Base-by-base conservation (phyloP, 495 filamentous ascomycete species). In the Podospora bellae-mahoneyi region DNA sequence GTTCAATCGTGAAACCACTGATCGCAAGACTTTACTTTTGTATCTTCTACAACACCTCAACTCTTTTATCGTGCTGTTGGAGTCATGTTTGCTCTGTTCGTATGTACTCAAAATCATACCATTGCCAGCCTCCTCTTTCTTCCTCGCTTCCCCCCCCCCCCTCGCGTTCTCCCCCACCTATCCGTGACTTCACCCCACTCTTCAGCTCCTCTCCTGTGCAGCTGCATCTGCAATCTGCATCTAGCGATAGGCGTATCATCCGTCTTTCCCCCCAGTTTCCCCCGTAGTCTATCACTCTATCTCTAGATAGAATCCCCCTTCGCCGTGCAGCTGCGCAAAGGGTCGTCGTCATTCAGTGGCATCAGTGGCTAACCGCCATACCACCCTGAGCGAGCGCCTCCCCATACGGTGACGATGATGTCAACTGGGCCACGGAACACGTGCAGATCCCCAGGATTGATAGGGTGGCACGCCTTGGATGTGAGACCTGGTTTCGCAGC, bases 371-470 rank as follows among this genome's bases (percentile, higher is more conserved):
- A 58, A 23, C 55, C 55, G 55, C 39, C 55, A 58, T 58, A 26
- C 55, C 7, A 58, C 55, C 55, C n/a, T 48, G 39, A 48, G 34
- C 34, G 34, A 23, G 30, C 39, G 39, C 39, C 39, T 48, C 39
- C 13, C 39, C 2, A 54, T 5, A 30, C 19, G 3, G 16, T 7
- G 0, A 19, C 30, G 58, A 68, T 75, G 73, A 75, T 75, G 69
- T 73, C 73, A 75, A 68, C 28, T 44, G 63, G 57, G 44, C 26
- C 7, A 56, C 18, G 56, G 30, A 32, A 53, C 19, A 4, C 9
- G 30, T 23, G 67, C 68, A 60, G 61, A 68, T 66, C 56, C 26
- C 20, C 18, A 15, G 10, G 63, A 39, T 71, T 70, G 71, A 71
- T 73, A 69, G 71, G 71, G 60, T 69, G 44, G 5, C 55, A 5